These are phyloP conservation scores for Brachypodium distachyon DNA, from an alignment of 202 grass and related monocot genomes.

Conservation along the genomic window DNA sequence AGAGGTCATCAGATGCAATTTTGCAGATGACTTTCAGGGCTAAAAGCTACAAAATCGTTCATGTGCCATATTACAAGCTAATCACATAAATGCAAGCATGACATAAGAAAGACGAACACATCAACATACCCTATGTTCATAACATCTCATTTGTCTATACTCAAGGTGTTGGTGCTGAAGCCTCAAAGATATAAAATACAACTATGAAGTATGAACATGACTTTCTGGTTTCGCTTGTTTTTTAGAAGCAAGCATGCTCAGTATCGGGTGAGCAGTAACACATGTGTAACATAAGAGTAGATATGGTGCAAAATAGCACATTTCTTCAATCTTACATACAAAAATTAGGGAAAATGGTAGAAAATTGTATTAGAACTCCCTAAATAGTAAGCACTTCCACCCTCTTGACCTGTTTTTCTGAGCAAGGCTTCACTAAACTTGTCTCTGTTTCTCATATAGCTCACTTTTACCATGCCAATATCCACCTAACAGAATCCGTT, in stretches of 20 bases:
- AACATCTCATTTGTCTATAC: not conserved
- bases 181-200: not conserved
- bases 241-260: not conserved
- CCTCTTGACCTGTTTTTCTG: too few relatives aligned
- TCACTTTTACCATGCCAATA: too few relatives aligned
- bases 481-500: too few relatives aligned
- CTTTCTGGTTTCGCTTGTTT: not conserved
- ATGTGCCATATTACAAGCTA: not conserved
- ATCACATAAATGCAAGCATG: not conserved
- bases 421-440: too few relatives aligned
- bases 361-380: too few relatives aligned
- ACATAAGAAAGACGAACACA: not conserved
- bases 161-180: not conserved
- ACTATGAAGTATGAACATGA: not conserved
- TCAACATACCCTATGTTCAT: not conserved
- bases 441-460: too few relatives aligned
- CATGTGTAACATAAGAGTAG: not conserved
- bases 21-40: not conserved
- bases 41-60: not conserved
- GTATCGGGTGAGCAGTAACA: not conserved
- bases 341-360: too few relatives aligned
- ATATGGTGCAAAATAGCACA: not conserved
- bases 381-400: too few relatives aligned
- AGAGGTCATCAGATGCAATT: not conserved
- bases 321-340: not conserved